Percentiles rank a stretch among this genome's conserved stretches.
phyloP scores from a whole-genome alignment of 2,329 filamentous ascomycete species.

The Rutstroemia sp. region DNA sequence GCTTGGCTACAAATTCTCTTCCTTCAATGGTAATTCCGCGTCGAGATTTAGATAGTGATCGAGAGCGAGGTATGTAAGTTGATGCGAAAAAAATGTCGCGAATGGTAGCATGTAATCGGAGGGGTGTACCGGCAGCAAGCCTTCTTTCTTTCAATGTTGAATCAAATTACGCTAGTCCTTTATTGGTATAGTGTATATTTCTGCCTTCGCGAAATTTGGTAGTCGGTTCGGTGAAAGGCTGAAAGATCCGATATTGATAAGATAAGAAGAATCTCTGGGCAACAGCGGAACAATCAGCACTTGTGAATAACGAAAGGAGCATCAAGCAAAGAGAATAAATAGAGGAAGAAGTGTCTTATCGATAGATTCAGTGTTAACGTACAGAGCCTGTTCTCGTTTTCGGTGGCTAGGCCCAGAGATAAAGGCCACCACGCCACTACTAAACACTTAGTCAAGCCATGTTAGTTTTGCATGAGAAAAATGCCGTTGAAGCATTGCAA shows the following conservation, averaged over 20 bases:
- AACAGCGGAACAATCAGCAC: neutral
- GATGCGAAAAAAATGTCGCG: constrained; percentile 9
- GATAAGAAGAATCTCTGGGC: neutral
- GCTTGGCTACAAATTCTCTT: constrained; percentile 44
- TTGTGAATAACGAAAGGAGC: neutral
- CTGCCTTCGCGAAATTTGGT: neutral
- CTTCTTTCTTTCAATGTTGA: constrained; percentile 9
- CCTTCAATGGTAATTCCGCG: constrained; percentile 9
- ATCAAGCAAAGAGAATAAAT: neutral
- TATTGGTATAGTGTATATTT: neutral
- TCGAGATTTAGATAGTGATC: too few species aligned
- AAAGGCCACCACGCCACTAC: neutral
- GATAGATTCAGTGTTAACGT: neutral
- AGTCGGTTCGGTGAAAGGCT: neutral
- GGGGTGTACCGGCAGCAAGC: constrained; percentile 6
- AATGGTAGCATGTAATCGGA: constrained; percentile 3
- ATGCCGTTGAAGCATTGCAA: too few species aligned
- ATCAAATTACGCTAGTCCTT: neutral
- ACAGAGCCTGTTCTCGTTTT: neutral
- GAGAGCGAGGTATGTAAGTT: neutral
- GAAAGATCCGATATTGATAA: constrained; percentile 3
- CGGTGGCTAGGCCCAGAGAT: neutral
- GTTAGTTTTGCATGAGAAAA: too few species aligned
- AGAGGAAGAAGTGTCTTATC: neutral
- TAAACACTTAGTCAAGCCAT: neutral